A percentile compares a stretch with the other conserved stretches of the same genome.
Evolutionary conservation across 2,329 filamentous ascomycete species (phyloP).

Genomic region (Aureobasidium sp.): DNA sequence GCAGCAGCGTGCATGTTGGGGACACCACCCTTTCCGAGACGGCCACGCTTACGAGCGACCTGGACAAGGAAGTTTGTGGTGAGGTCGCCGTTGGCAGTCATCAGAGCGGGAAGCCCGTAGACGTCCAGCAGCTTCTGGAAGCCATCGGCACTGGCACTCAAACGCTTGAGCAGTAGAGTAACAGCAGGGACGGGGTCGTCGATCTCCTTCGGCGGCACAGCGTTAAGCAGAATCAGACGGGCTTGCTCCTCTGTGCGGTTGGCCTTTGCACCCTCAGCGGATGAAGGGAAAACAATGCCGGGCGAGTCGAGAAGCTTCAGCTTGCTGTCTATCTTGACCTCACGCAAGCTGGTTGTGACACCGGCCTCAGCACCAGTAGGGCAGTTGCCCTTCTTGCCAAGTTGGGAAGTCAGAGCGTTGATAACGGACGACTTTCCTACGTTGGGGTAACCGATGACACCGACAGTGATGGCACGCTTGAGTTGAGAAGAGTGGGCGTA

Average conservation of each 20-base stretch:
- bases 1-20: slow-evolving; percentile 83
- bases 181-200: slow-evolving; percentile 86
- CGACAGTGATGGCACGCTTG: slow-evolving; percentile 83
- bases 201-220: slow-evolving; percentile 88
- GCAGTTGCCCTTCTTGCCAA: slow-evolving; percentile 64
- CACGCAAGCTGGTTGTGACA: slow-evolving; percentile 78
- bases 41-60: slow-evolving; percentile 84
- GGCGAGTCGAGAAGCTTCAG: slow-evolving; percentile 89
- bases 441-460: slow-evolving; percentile 92
- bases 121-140: slow-evolving; percentile 71
- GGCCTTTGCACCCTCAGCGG: slow-evolving; percentile 36
- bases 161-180: slow-evolving; percentile 68
- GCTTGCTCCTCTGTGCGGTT: slow-evolving; percentile 58
- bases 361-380: slow-evolving; percentile 87
- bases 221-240: slow-evolving; percentile 79
- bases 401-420: slow-evolving; percentile 75
- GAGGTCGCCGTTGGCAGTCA: slow-evolving; percentile 59
- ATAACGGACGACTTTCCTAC: slow-evolving; percentile 96
- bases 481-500: slow-evolving; percentile 76
- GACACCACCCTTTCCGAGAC: slow-evolving; percentile 79
- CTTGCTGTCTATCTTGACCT: slow-evolving; percentile 92
- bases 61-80: slow-evolving; percentile 91
- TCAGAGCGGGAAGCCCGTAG: slow-evolving; percentile 75
- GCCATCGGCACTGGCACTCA: slow-evolving; percentile 65
- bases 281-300: slow-evolving; percentile 83